These are phyloP conservation scores for Sporothrix protearum DNA, from an alignment of 2,329 filamentous ascomycete genomes.

Conservation along the genomic window DNA sequence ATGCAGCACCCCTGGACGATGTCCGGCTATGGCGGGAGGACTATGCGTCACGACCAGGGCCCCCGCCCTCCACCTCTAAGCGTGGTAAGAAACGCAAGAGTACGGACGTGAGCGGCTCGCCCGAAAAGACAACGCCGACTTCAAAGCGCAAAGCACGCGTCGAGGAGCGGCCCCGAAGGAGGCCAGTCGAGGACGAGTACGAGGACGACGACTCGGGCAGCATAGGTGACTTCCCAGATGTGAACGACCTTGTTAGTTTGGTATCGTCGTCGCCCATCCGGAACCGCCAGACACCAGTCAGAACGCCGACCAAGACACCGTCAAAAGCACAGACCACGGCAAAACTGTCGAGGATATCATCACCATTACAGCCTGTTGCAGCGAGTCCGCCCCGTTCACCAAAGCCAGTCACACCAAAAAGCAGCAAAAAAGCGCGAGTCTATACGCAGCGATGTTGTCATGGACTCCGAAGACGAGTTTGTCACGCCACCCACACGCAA, in stretches of 20 bases:
- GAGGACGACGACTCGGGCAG: conserved; percentile 34
- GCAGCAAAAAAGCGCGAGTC: conserved; percentile 25
- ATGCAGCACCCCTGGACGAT: conserved; percentile 32
- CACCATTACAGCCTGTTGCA: neutral
- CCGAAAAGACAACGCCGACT: neutral
- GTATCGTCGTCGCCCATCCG: conserved; percentile 39
- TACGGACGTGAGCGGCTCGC: conserved; percentile 38
- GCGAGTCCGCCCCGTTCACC: neutral
- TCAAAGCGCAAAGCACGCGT: conserved; percentile 28
- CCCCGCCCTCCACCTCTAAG: conserved; percentile 32
- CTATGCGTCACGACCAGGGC: conserved; percentile 40
- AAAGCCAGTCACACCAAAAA: conserved; percentile 20
- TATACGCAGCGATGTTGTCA: conserved; percentile 40
- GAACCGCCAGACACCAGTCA: conserved; percentile 6
- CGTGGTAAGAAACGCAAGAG: conserved; percentile 53
- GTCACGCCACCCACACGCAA: conserved; percentile 42
- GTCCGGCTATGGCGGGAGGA: conserved; percentile 45
- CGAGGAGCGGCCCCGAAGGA: conserved; percentile 21
- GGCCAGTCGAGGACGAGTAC: conserved; percentile 21
- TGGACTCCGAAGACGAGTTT: conserved; percentile 58
- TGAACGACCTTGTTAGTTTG: conserved; percentile 45
- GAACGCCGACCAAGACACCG: conserved; percentile 7
- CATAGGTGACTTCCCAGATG: conserved; percentile 52
- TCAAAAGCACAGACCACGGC: neutral
- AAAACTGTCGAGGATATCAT: neutral